Base-by-base conservation (phyloP, 2,329 filamentous ascomycete species). In the Curvularia sp. region DNA sequence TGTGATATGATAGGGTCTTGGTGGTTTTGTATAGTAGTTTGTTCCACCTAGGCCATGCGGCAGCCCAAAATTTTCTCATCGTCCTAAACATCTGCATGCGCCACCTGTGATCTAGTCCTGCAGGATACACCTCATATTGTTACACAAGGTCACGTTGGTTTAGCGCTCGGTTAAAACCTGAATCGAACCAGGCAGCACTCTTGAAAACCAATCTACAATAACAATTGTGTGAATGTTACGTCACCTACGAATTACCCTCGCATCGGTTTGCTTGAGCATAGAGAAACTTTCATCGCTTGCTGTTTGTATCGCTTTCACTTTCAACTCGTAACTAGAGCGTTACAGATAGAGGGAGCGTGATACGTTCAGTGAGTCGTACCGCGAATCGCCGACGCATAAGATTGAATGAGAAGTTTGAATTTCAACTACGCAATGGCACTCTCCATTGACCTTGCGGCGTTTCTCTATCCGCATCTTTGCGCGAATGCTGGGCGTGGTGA, bases 391-490 rank as follows among this genome's bases (percentile, higher is more conserved):
- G 1, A 28, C 26, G 6, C 26, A 28, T 28, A 6, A 28, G 26
- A 28, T 28, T 28, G 6, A 3, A 28, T 28, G 26, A 8, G 5
- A 28, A 28, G 26, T 28, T 28, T 28, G 26, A 8, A 28, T 28
- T 28, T 28, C 26, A 5, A 28, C 26, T 28, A 28, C 26, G 26
- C 26, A 8, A 28, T 28, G 26, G 26, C 26, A 28, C 26, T 8
- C 26, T 6, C 26, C 8, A 28, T 4, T 8, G 26, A 28, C 26
- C 8, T 28, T 28, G 8, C 26, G 26, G 6, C 7, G 7, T 50
- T 50, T 24, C 33, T 50, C 15, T 30, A 41, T n/a, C 48, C 48
- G 24, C 33, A 26, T 8, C 48, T 50, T 7, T 50, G 48, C 7
- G 35, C 48, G 8, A 50, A 50, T 15, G 28, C 48, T 10, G 22